A percentile compares a stretch with the other conserved stretches of the same genome.
These are phyloP conservation scores for Vairimorpha necatrix DNA, from an alignment of 371 early-diverging fungal species.

Conservation along the genomic window DNA sequence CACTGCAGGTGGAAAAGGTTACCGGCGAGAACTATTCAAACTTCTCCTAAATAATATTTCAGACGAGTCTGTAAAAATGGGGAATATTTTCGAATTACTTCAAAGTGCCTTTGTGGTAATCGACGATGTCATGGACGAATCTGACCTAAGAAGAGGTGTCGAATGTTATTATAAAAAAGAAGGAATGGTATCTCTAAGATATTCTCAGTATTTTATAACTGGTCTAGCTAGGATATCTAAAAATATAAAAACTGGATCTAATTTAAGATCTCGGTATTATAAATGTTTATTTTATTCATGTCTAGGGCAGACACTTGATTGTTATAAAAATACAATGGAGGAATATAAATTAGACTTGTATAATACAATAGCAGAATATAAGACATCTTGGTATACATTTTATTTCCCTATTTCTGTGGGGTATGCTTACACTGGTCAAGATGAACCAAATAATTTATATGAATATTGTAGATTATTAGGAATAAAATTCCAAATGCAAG, in stretches of 20 bases:
- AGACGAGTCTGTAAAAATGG: background rate
- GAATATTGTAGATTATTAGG: conserved; percentile 70
- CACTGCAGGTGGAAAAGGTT: background rate
- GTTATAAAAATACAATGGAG: background rate
- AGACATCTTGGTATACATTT: conserved; percentile 94
- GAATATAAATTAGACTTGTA: conserved; percentile 66
- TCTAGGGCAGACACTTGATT: conserved; percentile 71
- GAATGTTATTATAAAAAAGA: conserved; percentile 86
- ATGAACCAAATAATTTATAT: conserved; percentile 15
- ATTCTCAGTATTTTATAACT: conserved; percentile 79
- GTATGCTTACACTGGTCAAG: conserved; percentile 7
- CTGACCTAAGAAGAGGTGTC: conserved; percentile 82
- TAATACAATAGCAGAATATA: conserved; percentile 81
- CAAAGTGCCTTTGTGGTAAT: conserved; percentile 90
- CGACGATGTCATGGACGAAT: conserved; percentile 92
- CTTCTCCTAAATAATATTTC: background rate
- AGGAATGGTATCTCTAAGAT: conserved; percentile 84
- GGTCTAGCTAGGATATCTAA: conserved; percentile 67
- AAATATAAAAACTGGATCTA: background rate
- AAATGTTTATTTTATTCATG: conserved; percentile 68
- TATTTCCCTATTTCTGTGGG: conserved; percentile 75
- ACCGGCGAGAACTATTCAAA: background rate
- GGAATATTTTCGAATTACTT: conserved; percentile 57
- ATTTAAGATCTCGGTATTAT: background rate
- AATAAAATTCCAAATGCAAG: conserved; percentile 82